Percentiles rank a stretch among this genome's conserved stretches.
phyloP scores from a whole-genome alignment of 805 yeast genomes.

The Tetrapisispora namnaoensis region DNA sequence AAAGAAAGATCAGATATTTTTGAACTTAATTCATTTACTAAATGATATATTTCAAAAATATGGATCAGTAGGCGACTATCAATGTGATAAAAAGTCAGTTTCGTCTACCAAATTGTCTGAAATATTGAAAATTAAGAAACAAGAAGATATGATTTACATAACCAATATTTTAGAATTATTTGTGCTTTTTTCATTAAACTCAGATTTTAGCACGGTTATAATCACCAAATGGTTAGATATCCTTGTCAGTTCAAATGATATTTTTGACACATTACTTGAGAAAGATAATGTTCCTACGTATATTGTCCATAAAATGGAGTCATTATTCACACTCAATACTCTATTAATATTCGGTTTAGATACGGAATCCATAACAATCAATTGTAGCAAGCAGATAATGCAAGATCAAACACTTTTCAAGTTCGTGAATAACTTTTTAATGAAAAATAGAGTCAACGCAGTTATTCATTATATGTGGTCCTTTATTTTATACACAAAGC shows the following conservation, averaged over 20 bases:
- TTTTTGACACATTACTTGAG: slow-evolving; percentile 4
- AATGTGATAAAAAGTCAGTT: background rate
- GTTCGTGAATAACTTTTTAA: slow-evolving; percentile 33
- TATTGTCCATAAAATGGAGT: slow-evolving; percentile 29
- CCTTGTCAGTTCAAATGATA: slow-evolving; percentile 30
- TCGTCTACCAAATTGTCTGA: slow-evolving; percentile 2
- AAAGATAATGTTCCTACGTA: slow-evolving; percentile 5
- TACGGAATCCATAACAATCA: slow-evolving; percentile 35
- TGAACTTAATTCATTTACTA: background rate
- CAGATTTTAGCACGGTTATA: slow-evolving; percentile 25
- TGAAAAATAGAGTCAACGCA: slow-evolving; percentile 27
- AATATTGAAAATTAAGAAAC: slow-evolving; percentile 16
- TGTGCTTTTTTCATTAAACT: slow-evolving; percentile 33
- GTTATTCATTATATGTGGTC: slow-evolving; percentile 60
- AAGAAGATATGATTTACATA: slow-evolving; percentile 29
- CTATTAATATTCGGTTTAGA: slow-evolving; percentile 50
- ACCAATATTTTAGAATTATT: slow-evolving; percentile 30
- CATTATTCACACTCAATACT: slow-evolving; percentile 40
- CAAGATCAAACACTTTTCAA: slow-evolving; percentile 33
- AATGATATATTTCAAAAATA: background rate
- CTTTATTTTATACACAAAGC: slow-evolving; percentile 44
- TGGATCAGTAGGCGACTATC: background rate
- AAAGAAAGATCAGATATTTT: slow-evolving; percentile 5
- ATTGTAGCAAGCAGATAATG: slow-evolving; percentile 32
- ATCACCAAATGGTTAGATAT: slow-evolving; percentile 48